Evolutionary conservation across 768 basidiomycete species (phyloP), one percentile per base, ranked within the genome.

Genomic region (Tulasnella sp.): DNA sequence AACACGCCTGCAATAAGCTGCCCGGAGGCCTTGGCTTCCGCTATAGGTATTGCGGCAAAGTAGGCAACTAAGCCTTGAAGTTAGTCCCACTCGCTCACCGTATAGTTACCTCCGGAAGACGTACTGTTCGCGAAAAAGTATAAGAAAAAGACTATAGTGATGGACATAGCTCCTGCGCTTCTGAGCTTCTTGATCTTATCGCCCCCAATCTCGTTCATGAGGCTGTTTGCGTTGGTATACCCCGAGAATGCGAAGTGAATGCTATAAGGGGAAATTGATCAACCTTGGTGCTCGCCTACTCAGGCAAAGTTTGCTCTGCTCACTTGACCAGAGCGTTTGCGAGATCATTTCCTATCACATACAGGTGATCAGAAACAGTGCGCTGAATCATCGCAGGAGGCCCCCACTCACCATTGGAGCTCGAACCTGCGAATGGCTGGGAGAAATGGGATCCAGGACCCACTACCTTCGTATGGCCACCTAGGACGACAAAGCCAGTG

Each of bases 1-100:
- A 58, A 58, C 5, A 58, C 11, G 12, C 54, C 56, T 5, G 56
- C 56, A 9, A 53, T 53, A 8, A 58, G 49, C n/a, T 53, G 56
- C 11, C 49, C 45, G 10, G 56, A 58, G 4, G 25, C 31, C 15
- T 27, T 29, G 15, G 38, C 38, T 25, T 58, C 56, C 15, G 4
- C 46, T 4, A 19, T 27, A 27, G 56, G 56, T n/a, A 58, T 49
- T 12, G 56, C 56, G 15, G 49, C 49, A 53, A 53, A 53, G 30
- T 58, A 58, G 4, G 50, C 50, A 19, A 52, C 49, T 58, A 53
- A 19, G 8, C 9, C 12, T 21, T 59, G 12, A 15, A 38, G n/a
- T n/a, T n/a, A n/a, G n/a, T n/a, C n/a, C n/a, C n/a, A n/a, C n/a
- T n/a, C 10, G 12, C 15, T 12, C 21, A 49, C 24, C 15, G 11